These are phyloP conservation scores for Cytospora chrysosperma DNA, from an alignment of 2,329 filamentous ascomycete species.

Conservation along the genomic window DNA sequence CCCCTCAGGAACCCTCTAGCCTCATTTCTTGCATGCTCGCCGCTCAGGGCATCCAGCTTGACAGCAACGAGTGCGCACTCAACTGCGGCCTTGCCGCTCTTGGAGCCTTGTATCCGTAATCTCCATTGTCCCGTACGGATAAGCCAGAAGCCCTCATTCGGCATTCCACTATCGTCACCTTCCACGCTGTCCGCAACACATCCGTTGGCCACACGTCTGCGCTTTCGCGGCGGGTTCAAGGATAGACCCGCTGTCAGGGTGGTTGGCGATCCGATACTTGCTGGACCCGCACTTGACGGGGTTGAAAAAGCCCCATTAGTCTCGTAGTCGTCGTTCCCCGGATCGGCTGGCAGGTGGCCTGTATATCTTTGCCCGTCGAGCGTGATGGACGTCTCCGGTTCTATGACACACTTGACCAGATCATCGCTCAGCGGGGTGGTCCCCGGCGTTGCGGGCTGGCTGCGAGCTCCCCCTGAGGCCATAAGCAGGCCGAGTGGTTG, in stretches of 20 bases:
- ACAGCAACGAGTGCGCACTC: slow-evolving; percentile 75
- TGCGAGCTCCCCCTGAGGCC: slow-evolving; percentile 60
- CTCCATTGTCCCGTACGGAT: slow-evolving; percentile 71
- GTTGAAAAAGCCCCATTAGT: slow-evolving; percentile 27
- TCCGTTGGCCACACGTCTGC: slow-evolving; percentile 42
- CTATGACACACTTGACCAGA: slow-evolving; percentile 63
- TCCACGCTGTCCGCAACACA: slow-evolving; percentile 5
- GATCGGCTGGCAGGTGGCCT: slow-evolving; percentile 18
- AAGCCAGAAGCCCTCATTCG: slow-evolving; percentile 52
- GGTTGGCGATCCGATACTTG: slow-evolving; percentile 33
- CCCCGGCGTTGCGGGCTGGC: slow-evolving; percentile 63
- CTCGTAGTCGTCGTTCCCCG: slow-evolving; percentile 15
- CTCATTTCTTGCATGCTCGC: slow-evolving; percentile 65
- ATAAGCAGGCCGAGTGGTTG: slow-evolving; percentile 66
- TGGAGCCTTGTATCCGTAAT: slow-evolving; percentile 59
- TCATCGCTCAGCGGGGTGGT: slow-evolving; percentile 70
- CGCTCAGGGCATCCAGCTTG: slow-evolving; percentile 70
- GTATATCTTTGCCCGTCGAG: slow-evolving; percentile 56
- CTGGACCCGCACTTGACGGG: slow-evolving; percentile 35
- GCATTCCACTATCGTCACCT: slow-evolving; percentile 15
- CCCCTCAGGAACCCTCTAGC: slow-evolving; percentile 59
- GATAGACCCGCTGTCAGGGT: slow-evolving; percentile 30
- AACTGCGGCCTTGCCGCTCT: slow-evolving; percentile 51
- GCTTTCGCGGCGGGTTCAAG: slow-evolving; percentile 42
- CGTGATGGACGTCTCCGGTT: slow-evolving; percentile 55